phyloP scores from a whole-genome alignment of 768 basidiomycete genomes.

The Boletus vermiculosoides region DNA sequence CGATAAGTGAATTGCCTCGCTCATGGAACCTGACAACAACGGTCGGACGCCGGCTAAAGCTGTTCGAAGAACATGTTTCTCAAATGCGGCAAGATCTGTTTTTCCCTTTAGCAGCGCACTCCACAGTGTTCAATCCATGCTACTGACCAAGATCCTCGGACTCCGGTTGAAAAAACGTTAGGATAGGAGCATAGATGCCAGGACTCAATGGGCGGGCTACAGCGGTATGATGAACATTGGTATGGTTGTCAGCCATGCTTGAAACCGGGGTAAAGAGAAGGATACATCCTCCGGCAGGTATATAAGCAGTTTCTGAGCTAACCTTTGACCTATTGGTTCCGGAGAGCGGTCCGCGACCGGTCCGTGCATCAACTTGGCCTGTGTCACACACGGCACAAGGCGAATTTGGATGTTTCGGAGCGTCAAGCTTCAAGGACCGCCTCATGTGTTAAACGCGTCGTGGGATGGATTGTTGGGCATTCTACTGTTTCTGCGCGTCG shows the following conservation, averaged over 20 bases:
- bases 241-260: constrained; percentile 40
- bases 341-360: constrained; percentile 15
- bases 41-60: constrained; percentile 70
- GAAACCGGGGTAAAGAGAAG: neutral
- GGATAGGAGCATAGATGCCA: constrained; percentile 85
- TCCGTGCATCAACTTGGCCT: neutral
- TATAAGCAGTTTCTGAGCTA: constrained; percentile 8
- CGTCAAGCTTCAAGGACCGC: neutral
- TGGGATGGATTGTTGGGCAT: neutral
- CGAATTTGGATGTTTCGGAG: neutral
- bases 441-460: neutral
- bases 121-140: neutral
- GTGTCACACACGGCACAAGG: neutral
- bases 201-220: constrained; percentile 58
- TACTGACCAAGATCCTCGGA: constrained; percentile 80
- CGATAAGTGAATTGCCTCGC: constrained; percentile 77
- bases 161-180: constrained; percentile 74
- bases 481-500: constrained; percentile 27
- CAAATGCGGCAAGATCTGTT: constrained; percentile 63
- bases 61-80: constrained; percentile 60
- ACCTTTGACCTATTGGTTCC: neutral
- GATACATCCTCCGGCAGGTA: constrained; percentile 1
- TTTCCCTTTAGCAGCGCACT: constrained; percentile 5
- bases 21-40: constrained; percentile 79
- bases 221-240: constrained; percentile 16